Percentiles rank a stretch among this genome's conserved stretches.
These are phyloP conservation scores for Aegilops sharonensis DNA, from an alignment of 176 grass and related monocot genomes.

Conservation along the genomic window DNA sequence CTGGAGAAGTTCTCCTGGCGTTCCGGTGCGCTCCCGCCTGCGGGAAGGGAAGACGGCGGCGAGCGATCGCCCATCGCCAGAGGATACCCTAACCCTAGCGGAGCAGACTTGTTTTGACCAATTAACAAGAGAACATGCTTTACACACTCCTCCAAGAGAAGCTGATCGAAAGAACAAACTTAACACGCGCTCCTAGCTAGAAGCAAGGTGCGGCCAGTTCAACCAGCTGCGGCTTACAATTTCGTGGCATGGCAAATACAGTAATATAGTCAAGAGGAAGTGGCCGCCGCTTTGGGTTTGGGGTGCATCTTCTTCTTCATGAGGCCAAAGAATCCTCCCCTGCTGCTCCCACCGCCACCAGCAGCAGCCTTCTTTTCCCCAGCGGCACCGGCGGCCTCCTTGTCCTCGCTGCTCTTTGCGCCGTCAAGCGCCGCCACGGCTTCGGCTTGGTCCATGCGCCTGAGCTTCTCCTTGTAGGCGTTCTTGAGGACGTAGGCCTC, in stretches of 20 bases:
- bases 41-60: no score
- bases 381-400: background rate
- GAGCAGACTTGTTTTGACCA: no score
- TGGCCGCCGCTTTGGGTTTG: slow-evolving; percentile 6
- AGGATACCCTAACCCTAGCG: no score
- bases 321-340: slow-evolving; percentile 24
- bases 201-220: background rate
- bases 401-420: background rate
- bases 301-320: slow-evolving; percentile 60
- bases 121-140: background rate
- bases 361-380: background rate
- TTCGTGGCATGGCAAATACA: background rate
- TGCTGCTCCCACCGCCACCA: background rate
- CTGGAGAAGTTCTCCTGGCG: no score
- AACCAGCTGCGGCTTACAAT: background rate
- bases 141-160: background rate
- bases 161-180: background rate
- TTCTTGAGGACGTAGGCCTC: slow-evolving; percentile 63
- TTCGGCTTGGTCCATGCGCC: slow-evolving; percentile 24
- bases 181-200: background rate
- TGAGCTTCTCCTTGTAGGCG: slow-evolving; percentile 47
- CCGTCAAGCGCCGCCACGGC: background rate
- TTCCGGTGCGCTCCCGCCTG: no score
- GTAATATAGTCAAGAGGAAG: slow-evolving; percentile 19
- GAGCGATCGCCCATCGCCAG: no score